Evolutionary conservation across 768 basidiomycete species (phyloP).

Genomic region (Pleurotus ostreatus): DNA sequence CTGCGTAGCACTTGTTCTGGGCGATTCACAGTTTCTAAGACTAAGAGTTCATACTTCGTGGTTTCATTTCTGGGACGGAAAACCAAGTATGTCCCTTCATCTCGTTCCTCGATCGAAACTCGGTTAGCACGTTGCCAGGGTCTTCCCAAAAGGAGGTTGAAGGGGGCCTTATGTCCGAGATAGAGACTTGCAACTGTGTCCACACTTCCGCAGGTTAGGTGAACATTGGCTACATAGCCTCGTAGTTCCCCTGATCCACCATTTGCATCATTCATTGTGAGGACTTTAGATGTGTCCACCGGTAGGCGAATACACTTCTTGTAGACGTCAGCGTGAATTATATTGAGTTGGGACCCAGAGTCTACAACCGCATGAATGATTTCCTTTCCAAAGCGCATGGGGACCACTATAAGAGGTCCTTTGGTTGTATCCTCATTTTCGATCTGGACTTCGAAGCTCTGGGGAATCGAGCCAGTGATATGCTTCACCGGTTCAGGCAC

Average conservation of each 20-base stretch:
- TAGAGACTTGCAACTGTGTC: too few species aligned
- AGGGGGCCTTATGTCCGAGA: background rate
- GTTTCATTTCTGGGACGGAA: background rate
- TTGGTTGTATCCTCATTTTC: background rate
- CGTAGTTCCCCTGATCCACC: too few species aligned
- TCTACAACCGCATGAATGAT: background rate
- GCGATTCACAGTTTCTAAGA: too few species aligned
- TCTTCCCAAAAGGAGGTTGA: background rate
- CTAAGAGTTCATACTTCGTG: too few species aligned
- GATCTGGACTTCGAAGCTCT: too few species aligned
- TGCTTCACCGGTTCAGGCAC: too few species aligned
- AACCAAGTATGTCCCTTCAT: constrained; percentile 2
- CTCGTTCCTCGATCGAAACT: constrained; percentile 4
- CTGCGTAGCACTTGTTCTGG: too few species aligned
- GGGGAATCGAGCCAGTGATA: too few species aligned
- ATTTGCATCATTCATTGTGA: constrained; percentile 17
- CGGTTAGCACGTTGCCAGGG: constrained; percentile 3
- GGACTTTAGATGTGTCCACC: constrained; percentile 11
- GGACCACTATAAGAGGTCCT: background rate
- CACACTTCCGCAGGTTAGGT: too few species aligned
- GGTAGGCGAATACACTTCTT: background rate
- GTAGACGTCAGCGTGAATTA: background rate
- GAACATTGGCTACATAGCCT: too few species aligned
- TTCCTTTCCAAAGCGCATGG: background rate
- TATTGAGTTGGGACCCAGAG: background rate